These are phyloP conservation scores for Plenodomus tracheiphilus DNA, from an alignment of 2,329 filamentous ascomycete species.

Conservation along the genomic window DNA sequence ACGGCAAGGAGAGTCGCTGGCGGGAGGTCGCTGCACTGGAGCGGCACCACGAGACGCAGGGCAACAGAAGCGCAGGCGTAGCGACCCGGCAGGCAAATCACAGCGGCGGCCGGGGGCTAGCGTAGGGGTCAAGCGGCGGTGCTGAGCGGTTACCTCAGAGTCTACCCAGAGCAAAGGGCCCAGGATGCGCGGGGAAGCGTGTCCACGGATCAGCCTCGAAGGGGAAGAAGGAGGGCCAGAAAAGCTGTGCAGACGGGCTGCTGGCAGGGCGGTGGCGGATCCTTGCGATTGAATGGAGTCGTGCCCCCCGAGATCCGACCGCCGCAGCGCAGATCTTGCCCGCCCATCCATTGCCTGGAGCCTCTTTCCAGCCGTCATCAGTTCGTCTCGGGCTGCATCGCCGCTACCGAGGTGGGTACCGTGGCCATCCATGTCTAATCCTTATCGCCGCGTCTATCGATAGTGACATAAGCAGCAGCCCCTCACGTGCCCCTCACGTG, in stretches of 20 bases:
- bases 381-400: neutral
- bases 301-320: neutral
- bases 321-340: neutral
- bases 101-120: neutral
- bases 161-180: neutral
- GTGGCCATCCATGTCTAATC: neutral
- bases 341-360: no score
- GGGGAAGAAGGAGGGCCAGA: neutral
- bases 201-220: neutral
- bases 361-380: neutral
- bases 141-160: neutral
- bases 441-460: neutral
- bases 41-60: neutral
- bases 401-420: neutral
- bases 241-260: neutral
- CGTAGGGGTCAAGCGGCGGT: neutral
- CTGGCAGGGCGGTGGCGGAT: neutral
- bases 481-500: constrained; percentile 1
- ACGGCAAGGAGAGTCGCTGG: neutral
- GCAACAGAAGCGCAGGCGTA: neutral
- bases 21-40: neutral
- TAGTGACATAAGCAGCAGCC: neutral
- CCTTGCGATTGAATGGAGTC: neutral
- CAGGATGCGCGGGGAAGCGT: neutral
- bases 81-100: neutral